phyloP scores from a whole-genome alignment of 129 eudicot species.

The Flaveria trinervia region DNA sequence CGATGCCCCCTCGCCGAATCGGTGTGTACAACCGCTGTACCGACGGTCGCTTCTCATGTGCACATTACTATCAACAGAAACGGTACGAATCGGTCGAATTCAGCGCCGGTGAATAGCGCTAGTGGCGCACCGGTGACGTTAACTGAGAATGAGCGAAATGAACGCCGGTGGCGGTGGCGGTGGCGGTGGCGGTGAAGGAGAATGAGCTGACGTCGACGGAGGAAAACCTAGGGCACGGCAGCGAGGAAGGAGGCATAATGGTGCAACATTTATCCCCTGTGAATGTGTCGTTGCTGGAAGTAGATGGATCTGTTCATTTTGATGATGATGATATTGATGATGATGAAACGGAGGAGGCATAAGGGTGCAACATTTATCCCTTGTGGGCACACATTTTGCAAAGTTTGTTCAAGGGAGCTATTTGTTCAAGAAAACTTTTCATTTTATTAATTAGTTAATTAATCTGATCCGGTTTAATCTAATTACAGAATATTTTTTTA shows the following conservation, averaged over 20 bases:
- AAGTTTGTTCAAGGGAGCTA: slow-evolving; percentile 85
- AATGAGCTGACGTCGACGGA: slow-evolving; percentile 26
- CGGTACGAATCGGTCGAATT: neutral
- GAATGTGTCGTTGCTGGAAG: slow-evolving; percentile 76
- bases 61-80: slow-evolving; percentile 26
- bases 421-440: too few relatives aligned
- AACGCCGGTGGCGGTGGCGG: slow-evolving; percentile 35
- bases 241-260: slow-evolving; percentile 32
- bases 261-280: too few relatives aligned
- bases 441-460: too few relatives aligned
- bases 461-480: too few relatives aligned
- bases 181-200: neutral
- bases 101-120: neutral
- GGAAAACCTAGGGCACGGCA: slow-evolving; percentile 17
- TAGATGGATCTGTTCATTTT: slow-evolving; percentile 50
- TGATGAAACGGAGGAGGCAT: slow-evolving; percentile 45
- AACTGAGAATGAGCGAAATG: neutral
- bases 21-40: slow-evolving; percentile 42
- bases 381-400: slow-evolving; percentile 94
- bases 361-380: slow-evolving; percentile 90
- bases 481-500: too few relatives aligned
- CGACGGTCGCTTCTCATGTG: slow-evolving; percentile 38
- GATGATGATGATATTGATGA: slow-evolving; percentile 42
- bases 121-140: slow-evolving; percentile 21
- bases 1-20: slow-evolving; percentile 45